Evolutionary conservation across 306 rosid species (phyloP), one percentile per base, ranked within the genome.

Genomic region (Castanopsis chinensis): DNA sequence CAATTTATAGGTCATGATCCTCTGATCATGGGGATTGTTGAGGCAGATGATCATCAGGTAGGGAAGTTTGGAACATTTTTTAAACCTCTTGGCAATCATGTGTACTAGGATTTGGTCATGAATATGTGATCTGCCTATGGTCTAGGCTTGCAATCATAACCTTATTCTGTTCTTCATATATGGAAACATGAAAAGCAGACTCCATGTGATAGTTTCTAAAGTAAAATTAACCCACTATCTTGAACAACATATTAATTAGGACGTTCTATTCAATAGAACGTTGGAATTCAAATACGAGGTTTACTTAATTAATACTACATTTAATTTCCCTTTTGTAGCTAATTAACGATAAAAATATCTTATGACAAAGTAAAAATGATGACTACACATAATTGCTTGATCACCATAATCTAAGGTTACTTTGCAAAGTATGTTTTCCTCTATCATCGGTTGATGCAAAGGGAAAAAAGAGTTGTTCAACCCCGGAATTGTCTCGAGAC

Each of bases 141-240:
- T 33, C 79, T 86, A 88, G 90, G 33, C 76, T 83, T 76, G 86
- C 61, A 87, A 90, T 90, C 85, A 89, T 92, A 76, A 41, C 75
- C 33, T 53, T 43, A 11, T 49, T 49, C 53, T 49, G 53, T 2
- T 49, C 54, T 73, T 81, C 89, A 78, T 85, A 72, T 80, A 76
- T 86, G 86, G 88, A 57, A 90, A 88, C 58, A 5, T 70, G 77
- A 82, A 82, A 89, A 83, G 88, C 78, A 77, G 87, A 83, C 79
- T 83, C 84, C 88, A 80, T 83, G 88, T 87, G 88, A 84, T 85
- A 61, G 77, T 35, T 77, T 84, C 86, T 82, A 69, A 58, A 78
- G 23, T 59, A 82, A 20, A 49, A 15, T 15, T 60, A 43, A 35
- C 51, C 1, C 5, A 23, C n/a, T 55, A 28, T 52, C n/a, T 27